A percentile compares a stretch with the other conserved stretches of the same genome.
Conservation (phyloP, 2,329 filamentous ascomycete species). For the Triangularia verruculosa region DNA sequence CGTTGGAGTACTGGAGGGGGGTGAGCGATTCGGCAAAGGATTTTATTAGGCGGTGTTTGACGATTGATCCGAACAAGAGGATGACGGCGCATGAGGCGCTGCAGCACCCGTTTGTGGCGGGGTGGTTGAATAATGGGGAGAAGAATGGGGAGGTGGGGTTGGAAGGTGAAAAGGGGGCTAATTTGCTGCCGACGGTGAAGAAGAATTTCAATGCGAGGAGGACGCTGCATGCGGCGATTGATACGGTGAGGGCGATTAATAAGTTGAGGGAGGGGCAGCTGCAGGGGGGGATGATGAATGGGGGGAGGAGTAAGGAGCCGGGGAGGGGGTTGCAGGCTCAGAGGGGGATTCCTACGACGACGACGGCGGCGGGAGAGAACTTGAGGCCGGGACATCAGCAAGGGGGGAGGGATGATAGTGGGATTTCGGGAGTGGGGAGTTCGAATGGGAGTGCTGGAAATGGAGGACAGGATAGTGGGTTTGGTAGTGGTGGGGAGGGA, state of each 20-base stretch:
- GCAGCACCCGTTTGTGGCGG: constrained; percentile 62
- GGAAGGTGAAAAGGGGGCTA: constrained; percentile 47
- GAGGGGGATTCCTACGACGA: neutral
- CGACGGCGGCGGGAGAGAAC: neutral
- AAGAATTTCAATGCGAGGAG: constrained; percentile 72
- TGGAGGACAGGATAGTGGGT: constrained; percentile 27
- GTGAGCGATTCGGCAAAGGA: constrained; percentile 83
- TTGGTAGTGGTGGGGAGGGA: constrained; percentile 48
- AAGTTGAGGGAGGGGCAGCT: constrained; percentile 62
- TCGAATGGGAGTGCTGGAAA: constrained; percentile 13
- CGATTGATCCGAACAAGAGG: constrained; percentile 79
- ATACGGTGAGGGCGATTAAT: constrained; percentile 69
- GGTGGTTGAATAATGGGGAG: constrained; percentile 39
- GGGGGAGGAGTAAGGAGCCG: constrained; percentile 38
- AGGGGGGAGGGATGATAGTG: constrained; percentile 41
- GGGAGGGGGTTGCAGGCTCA: constrained; percentile 1
- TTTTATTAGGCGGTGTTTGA: constrained; percentile 89
- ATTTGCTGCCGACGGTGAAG: constrained; percentile 66
- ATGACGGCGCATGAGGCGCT: constrained; percentile 86
- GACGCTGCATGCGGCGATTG: constrained; percentile 67
- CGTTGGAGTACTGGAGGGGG: constrained; percentile 92
- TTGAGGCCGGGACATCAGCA: constrained; percentile 31
- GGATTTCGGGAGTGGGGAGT: constrained; percentile 33
- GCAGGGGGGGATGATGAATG: constrained; percentile 55
- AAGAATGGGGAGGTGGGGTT: constrained; percentile 37